Evolutionary conservation across 371 early-diverging fungal genomes (phyloP), one percentile per base, ranked within the genome.

Genomic region (Quaeritorhiza haematococci): DNA sequence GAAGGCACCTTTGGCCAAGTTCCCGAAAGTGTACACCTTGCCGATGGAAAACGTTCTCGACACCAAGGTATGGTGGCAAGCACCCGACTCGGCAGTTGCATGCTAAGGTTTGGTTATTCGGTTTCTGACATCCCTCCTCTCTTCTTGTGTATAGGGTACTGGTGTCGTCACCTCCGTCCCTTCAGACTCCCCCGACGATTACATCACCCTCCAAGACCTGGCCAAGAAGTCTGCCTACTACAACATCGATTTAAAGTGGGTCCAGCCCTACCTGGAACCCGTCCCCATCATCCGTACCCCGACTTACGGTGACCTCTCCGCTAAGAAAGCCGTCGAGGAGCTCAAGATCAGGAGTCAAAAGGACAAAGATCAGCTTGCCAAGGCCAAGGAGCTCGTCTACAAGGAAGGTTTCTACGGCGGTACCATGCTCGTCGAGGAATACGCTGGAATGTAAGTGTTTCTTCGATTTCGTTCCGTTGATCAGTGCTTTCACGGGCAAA

Each of bases 141-240:
- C 21, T 21, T 30, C 26, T 27, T 56, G 7, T 47, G 29, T n/a
- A 17, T 51, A 84, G 85, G 98, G 98, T 66, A 98, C 98, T 3
- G 98, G 98, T 61, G 92, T 98, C 26, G 98, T 97, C 34, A 96
- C 97, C 0, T 95, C 95, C 3, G 98, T 98, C 23, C 98, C 98
- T 29, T 93, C 93, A 8, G 96, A 98, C 64, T 95, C 98, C 34
- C 98, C 98, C 17, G 97, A 94, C 66, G 98, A 98, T 75, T 96
- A 74, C 71, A 88, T 91, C 32, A 83, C 96, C 42, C 74, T 94
- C 56, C 78, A 78, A 63, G 98, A 96, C 64, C 74, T 98, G 69
- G 83, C 83, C 69, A 94, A 95, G 81, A 98, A 98, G 80, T 68
- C 89, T 19, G 92, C 80, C 10, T 96, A 88, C 74, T 96, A 95